phyloP scores from a whole-genome alignment of 169 alveolate species.

The Prorocentrum cordatum region DNA sequence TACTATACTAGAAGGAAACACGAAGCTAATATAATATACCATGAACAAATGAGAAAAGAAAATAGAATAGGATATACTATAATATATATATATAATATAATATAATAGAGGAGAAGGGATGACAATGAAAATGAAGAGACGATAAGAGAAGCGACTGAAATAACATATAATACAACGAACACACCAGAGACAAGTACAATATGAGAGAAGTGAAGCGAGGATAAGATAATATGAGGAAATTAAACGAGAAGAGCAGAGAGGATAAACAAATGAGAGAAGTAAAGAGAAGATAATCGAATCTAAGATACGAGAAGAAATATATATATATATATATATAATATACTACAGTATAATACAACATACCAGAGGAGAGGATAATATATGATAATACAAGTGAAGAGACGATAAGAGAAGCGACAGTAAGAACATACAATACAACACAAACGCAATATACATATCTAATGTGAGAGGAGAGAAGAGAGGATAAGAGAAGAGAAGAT shows the following conservation, averaged over 20 bases:
- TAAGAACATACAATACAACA: no score
- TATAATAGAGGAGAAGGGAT: background rate
- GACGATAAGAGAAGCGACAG: no score
- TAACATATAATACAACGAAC: background rate
- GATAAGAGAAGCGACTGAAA: background rate
- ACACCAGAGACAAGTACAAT: background rate
- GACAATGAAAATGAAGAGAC: background rate
- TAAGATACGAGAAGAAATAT: background rate
- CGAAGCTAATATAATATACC: background rate
- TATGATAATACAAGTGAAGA: no score
- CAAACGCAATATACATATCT: no score
- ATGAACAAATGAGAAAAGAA: background rate
- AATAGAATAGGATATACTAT: background rate
- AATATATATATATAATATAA: background rate
- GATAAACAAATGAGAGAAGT: background rate
- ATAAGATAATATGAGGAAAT: background rate
- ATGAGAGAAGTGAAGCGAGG: background rate
- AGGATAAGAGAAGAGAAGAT: no score
- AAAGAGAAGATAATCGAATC: background rate
- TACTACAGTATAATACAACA: no score
- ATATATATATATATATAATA: no score
- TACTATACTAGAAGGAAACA: background rate
- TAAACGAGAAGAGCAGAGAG: background rate
- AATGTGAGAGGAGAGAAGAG: no score
- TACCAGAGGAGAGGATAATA: no score